A percentile compares a stretch with the other conserved stretches of the same genome.
These are phyloP conservation scores for Elongisporangium senticosum DNA, from an alignment of 352 stramenopile genomes.

Conservation along the genomic window DNA sequence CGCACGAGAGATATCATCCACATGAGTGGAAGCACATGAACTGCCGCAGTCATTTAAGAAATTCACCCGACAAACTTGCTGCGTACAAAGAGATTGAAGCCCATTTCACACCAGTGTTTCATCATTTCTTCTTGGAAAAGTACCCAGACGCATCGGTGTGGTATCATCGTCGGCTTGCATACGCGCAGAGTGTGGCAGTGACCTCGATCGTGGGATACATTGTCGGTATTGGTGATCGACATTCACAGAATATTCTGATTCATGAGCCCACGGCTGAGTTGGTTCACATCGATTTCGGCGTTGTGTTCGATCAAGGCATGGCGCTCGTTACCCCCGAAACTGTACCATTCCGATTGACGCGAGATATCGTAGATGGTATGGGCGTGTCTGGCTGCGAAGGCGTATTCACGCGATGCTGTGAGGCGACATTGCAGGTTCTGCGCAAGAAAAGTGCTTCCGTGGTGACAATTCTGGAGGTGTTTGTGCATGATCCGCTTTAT, in stretches of 20 bases:
- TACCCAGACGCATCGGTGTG: constrained; percentile 94
- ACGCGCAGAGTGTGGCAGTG: constrained; percentile 95
- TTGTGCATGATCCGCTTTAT: constrained; percentile 99
- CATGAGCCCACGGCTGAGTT: constrained; percentile 96
- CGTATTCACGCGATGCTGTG: constrained; percentile 92
- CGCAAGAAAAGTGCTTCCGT: constrained; percentile 92
- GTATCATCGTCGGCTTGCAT: constrained; percentile 91
- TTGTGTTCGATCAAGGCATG: constrained; percentile 98
- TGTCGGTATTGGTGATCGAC: constrained; percentile 97
- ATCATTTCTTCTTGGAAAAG: constrained; percentile 97
- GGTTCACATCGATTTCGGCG: constrained; percentile 99
- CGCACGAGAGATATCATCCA: constrained; percentile 94
- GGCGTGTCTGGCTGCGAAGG: constrained; percentile 94
- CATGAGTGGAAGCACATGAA: constrained; percentile 89
- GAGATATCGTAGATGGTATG: constrained; percentile 99
- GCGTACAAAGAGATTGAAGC: constrained; percentile 89
- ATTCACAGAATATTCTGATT: constrained; percentile 98
- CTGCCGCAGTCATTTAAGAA: constrained; percentile 78
- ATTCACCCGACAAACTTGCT: constrained; percentile 63
- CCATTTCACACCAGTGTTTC: constrained; percentile 96
- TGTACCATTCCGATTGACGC: constrained; percentile 98
- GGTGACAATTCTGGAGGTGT: constrained; percentile 98
- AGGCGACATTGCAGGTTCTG: constrained; percentile 90
- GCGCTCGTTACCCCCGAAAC: constrained; percentile 94
- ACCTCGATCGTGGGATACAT: constrained; percentile 97